Percentiles rank a stretch among this genome's conserved stretches.
These are phyloP conservation scores for Calonectria leucothoes DNA, from an alignment of 2,329 filamentous ascomycete genomes.

Conservation along the genomic window DNA sequence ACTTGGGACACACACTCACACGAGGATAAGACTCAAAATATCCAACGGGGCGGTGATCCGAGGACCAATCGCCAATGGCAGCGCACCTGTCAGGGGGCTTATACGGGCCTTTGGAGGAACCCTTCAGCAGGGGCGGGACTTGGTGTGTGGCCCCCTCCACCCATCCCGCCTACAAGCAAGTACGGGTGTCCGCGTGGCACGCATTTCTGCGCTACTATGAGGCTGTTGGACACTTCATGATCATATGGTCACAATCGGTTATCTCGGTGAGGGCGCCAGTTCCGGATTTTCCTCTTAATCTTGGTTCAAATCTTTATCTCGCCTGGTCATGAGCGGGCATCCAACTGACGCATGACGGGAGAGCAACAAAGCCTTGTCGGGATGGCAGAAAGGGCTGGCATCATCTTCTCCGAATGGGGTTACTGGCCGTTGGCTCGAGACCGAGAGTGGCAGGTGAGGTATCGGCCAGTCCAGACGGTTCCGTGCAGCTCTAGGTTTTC, in stretches of 20 bases:
- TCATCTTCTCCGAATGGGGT: slow-evolving; percentile 32
- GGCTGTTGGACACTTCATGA: slow-evolving; percentile 4
- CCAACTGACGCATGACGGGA: slow-evolving; percentile 3
- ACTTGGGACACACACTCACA: slow-evolving; percentile 12
- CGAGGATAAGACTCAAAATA: slow-evolving; percentile 18
- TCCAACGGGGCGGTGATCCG: slow-evolving; percentile 10
- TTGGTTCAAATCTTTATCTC: slow-evolving; percentile 13
- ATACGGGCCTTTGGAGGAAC: slow-evolving; percentile 7
- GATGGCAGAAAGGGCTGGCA: slow-evolving; percentile 1
- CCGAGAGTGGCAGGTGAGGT: neutral
- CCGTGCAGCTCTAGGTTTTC: slow-evolving; percentile 26
- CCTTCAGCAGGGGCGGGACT: neutral
- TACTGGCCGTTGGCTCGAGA: slow-evolving; percentile 35
- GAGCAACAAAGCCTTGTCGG: neutral
- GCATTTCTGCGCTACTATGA: slow-evolving; percentile 13
- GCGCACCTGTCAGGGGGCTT: slow-evolving; percentile 9
- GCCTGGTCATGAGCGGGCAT: slow-evolving; percentile 1
- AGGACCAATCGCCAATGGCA: slow-evolving; percentile 12
- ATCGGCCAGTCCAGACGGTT: slow-evolving; percentile 24
- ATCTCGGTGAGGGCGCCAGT: slow-evolving; percentile 18
- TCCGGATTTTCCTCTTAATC: slow-evolving; percentile 1
- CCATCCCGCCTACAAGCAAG: neutral
- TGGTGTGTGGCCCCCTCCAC: slow-evolving; percentile 16
- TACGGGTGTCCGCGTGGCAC: slow-evolving; percentile 25
- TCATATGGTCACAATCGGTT: slow-evolving; percentile 15